Evolutionary conservation across 805 yeast genomes (phyloP), one percentile per base, ranked within the genome.

Genomic region (Sugiyamaella mastotermitis): DNA sequence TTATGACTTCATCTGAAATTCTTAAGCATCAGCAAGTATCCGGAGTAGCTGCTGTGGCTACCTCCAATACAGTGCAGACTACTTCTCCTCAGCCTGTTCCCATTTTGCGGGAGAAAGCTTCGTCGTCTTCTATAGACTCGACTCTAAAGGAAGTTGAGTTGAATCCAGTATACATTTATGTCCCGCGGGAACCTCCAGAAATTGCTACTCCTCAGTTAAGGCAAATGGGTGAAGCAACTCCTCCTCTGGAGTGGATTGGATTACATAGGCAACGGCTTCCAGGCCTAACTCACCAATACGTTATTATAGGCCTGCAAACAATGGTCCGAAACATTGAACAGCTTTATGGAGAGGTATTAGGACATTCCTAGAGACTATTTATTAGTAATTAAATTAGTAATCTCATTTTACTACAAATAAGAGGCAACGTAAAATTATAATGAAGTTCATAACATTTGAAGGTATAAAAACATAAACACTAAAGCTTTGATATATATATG

Each of bases 181-280:
- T 68, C 22, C 75, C 97, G 0, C 53, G 83, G 8, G 76, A 71
- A 25, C 83, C 82, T 8, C 95, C 97, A 0, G 66, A 74, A 5
- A 86, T 92, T 25, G 94, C 83, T 45, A 83, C 92, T 14, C 97
- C 97, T 2, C 90, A 81, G 49, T 66, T 92, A 52, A 78, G 78
- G 52, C 97, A 92, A 53, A 68, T 92, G 51, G 97, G 98, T 18
- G 88, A 82, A 61, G 97, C 97, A 1, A 92, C 98, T 0, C 98
- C 98, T 1, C 98, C 98, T 2, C 63, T 92, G 41, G 98, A 92
- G 57, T 92, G 98, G 98, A 83, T 92, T 64, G 98, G 98, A 2
- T 68, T 92, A 21, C 92, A 92, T 57, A 71, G 97, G 48, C 74
- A 81, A 51, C 76, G 79, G 48, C 78, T 92, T 48, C 98, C 98